Percentiles rank a stretch among this genome's conserved stretches.
phyloP scores from a whole-genome alignment of 257 asterid species.

The Solanum paucissectum region DNA sequence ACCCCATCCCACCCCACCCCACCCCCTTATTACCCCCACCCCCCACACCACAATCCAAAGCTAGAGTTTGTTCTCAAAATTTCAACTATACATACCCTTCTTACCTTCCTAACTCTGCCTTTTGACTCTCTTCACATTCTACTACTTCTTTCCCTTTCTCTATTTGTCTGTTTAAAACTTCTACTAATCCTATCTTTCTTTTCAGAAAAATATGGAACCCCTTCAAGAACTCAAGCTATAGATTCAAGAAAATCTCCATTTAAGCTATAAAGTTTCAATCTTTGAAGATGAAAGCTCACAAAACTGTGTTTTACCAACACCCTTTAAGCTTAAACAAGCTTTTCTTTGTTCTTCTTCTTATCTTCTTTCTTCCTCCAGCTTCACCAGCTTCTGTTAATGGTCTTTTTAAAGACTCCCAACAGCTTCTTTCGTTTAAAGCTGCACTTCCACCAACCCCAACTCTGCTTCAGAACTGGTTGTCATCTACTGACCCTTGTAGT shows the following conservation, averaged over 20 bases:
- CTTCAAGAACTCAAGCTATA: slow-evolving; percentile 18
- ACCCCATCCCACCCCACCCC: not conserved
- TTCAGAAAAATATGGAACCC: slow-evolving; percentile 31
- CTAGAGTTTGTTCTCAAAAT: not conserved
- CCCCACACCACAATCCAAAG: not conserved
- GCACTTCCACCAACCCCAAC: slow-evolving; percentile 31
- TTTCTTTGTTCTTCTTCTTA: slow-evolving; percentile 5
- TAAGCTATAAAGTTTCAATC: not conserved
- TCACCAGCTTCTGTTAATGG: slow-evolving; percentile 15
- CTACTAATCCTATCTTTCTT: slow-evolving; percentile 1
- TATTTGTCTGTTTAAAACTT: slow-evolving; percentile 1
- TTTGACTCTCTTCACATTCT: slow-evolving; percentile 38
- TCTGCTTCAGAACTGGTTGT: slow-evolving; percentile 46
- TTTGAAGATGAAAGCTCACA: slow-evolving; percentile 33
- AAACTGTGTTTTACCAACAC: slow-evolving; percentile 8
- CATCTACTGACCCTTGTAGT: slow-evolving; percentile 45
- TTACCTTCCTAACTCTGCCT: slow-evolving; percentile 29
- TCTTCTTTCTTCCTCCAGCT: slow-evolving; percentile 5
- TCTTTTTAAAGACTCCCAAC: slow-evolving; percentile 28
- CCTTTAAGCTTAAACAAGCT: slow-evolving; percentile 16
- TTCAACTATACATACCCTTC: slow-evolving; percentile 37
- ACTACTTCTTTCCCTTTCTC: slow-evolving; percentile 4
- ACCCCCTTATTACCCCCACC: not conserved
- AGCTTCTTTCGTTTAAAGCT: slow-evolving; percentile 62
- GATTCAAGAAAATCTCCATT: not conserved